Evolutionary conservation across 345 rosid species (phyloP).

Genomic region (Corchorus capsularis): DNA sequence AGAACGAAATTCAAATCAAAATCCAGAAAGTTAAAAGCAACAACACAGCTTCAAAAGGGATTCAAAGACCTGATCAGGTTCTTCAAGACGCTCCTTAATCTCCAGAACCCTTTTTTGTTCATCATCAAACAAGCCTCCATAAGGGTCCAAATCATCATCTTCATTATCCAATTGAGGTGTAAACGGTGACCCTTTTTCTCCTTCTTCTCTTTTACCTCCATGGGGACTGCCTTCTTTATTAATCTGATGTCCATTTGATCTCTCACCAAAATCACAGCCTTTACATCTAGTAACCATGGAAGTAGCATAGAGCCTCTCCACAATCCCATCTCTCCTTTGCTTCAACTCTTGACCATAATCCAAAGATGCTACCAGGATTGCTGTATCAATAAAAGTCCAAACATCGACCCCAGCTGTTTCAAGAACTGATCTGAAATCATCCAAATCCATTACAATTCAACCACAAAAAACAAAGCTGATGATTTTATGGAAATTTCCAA

Average conservation of each 20-base stretch:
- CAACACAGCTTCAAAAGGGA: not conserved
- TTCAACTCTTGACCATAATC: slow-evolving; percentile 70
- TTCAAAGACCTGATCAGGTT: slow-evolving; percentile 75
- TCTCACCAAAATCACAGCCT: slow-evolving; percentile 55
- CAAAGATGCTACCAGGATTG: slow-evolving; percentile 73
- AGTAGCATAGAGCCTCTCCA: slow-evolving; percentile 74
- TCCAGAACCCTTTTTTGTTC: slow-evolving; percentile 81
- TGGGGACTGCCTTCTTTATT: slow-evolving; percentile 38
- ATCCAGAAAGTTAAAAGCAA: slow-evolving; percentile 16
- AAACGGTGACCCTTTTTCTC: slow-evolving; percentile 38
- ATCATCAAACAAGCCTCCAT: slow-evolving; percentile 91
- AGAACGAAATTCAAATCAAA: slow-evolving; percentile 21
- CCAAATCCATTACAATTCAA: slow-evolving; percentile 69
- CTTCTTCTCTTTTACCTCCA: slow-evolving; percentile 45
- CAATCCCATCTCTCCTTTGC: slow-evolving; percentile 73
- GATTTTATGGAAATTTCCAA: not conserved
- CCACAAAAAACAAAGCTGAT: not conserved
- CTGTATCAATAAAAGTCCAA: slow-evolving; percentile 88
- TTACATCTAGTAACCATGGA: slow-evolving; percentile 55
- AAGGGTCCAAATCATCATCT: slow-evolving; percentile 78
- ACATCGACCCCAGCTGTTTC: slow-evolving; percentile 87
- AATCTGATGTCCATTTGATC: slow-evolving; percentile 34
- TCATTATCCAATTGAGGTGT: slow-evolving; percentile 57
- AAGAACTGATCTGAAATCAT: slow-evolving; percentile 73
- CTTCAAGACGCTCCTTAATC: slow-evolving; percentile 85